Conservation (phyloP, 805 yeast genomes). For the Teunomyces stri region DNA sequence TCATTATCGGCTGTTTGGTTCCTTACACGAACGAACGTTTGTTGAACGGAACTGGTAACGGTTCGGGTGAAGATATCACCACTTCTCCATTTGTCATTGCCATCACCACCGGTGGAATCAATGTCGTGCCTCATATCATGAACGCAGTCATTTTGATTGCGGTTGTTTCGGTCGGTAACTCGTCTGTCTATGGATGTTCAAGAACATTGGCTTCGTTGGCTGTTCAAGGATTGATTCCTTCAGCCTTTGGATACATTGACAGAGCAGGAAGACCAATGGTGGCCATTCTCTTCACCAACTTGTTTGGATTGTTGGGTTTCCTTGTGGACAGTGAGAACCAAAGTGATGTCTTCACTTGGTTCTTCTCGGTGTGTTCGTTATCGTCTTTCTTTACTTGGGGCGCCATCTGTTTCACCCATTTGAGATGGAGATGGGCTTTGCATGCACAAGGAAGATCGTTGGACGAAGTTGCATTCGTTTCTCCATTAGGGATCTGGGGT, state of each 20-base stretch:
- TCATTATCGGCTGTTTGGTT: conserved; percentile 37
- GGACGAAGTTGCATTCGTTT: conserved; percentile 33
- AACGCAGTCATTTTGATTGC: conserved; percentile 73
- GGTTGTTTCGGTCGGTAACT: conserved; percentile 74
- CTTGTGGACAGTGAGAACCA: conserved; percentile 32
- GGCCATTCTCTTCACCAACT: conserved; percentile 30
- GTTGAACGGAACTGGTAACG: conserved; percentile 46
- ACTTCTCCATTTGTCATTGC: conserved; percentile 81
- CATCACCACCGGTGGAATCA: conserved; percentile 57
- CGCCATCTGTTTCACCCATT: conserved; percentile 39
- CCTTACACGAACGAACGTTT: conserved; percentile 52
- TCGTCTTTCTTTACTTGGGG: conserved; percentile 43
- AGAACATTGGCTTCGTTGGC: conserved; percentile 68
- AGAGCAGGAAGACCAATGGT: conserved; percentile 42
- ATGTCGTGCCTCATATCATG: conserved; percentile 67
- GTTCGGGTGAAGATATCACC: conserved; percentile 28
- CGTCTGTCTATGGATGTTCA: conserved; percentile 71
- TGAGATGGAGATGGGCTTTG: conserved; percentile 42
- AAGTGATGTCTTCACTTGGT: conserved; percentile 37
- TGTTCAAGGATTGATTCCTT: conserved; percentile 70
- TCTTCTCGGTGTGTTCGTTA: conserved; percentile 40
- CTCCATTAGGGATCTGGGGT: conserved; percentile 38
- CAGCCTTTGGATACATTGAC: conserved; percentile 38
- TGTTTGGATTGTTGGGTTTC: conserved; percentile 41
- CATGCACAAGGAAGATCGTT: conserved; percentile 29